Evolutionary conservation across 352 stramenopile genomes (phyloP), one percentile per base, ranked within the genome.

Genomic region (Thalassiosira allenii): DNA sequence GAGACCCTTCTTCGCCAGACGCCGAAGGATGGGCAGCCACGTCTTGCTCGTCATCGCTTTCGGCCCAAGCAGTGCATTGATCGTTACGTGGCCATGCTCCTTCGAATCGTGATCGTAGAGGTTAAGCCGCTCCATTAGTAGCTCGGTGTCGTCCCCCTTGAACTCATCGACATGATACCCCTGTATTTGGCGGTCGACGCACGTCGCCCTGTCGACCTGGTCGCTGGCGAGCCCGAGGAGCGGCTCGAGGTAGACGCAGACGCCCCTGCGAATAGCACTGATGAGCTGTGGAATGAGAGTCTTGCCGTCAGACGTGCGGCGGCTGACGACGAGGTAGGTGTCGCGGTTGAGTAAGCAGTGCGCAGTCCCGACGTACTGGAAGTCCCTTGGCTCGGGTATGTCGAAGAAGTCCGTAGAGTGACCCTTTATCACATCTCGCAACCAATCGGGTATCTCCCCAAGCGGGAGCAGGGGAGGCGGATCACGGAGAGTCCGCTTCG

Each of bases 121-220:
- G 17, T 47, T 47, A 9, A 47, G 17, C 9, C 40, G 40, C 40
- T 47, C 17, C 9, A 9, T 9, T 17, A 47, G 40, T 47, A 47
- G 17, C 9, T 47, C 40, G 17, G 40, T 17, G 40, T 47, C 40
- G 17, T 47, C 40, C 9, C 40, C 40, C 9, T 47, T 9, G 40
- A 40, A 29, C n/a, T 61, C 23, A 33, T 61, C 52, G 20, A 33
- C 23, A 30, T 61, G 52, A 61, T 33, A 61, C 4, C 23, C 52
- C 4, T 61, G 2, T 3, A 61, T 32, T 17, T 61, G 32, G 17
- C 20, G n/a, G 4, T 61, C 52, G 22, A 17, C 52, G 8, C 32
- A 30, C 2, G 27, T 33, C 17, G 52, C 17, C 20, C 40, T 61
- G n/a, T 12, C 27, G 5, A 32, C 23, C 20, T 61, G 52, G 52